Percentiles rank a stretch among this genome's conserved stretches.
Conservation (phyloP, 2,329 filamentous ascomycete genomes). For the Rhexocercosporidium sp. region DNA sequence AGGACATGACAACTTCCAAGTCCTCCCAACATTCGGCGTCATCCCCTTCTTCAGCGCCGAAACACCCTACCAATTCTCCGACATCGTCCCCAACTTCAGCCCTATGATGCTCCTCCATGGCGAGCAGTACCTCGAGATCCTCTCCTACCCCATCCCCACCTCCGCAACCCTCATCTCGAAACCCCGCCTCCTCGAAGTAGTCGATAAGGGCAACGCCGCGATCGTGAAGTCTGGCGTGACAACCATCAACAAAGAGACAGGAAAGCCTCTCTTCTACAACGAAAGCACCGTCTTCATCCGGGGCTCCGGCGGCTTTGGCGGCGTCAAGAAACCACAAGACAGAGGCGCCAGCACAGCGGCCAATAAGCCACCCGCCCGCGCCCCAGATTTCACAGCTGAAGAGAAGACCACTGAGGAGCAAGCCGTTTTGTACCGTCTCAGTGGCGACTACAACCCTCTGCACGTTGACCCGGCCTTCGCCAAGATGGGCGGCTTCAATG, state of each 20-base stretch:
- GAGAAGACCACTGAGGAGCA: conserved; percentile 88
- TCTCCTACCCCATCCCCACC: conserved; percentile 90
- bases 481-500: conserved; percentile 94
- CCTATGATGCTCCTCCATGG: conserved; percentile 99
- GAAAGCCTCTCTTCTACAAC: conserved; percentile 96
- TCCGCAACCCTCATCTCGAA: conserved; percentile 76
- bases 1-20: conserved; percentile 89
- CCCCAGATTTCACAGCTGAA: conserved; percentile 82
- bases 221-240: conserved; percentile 80
- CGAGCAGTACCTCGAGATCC: conserved; percentile 96
- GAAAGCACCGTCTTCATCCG: conserved; percentile 93
- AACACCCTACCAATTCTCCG: conserved; percentile 77
- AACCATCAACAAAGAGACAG: conserved; percentile 83
- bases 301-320: conserved; percentile 88
- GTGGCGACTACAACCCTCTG: conserved; percentile 93
- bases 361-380: conserved; percentile 78
- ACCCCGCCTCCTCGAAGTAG: conserved; percentile 86
- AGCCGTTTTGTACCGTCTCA: conserved; percentile 90
- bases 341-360: conserved; percentile 80
- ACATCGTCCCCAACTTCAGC: conserved; percentile 93
- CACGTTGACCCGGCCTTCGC: conserved; percentile 95
- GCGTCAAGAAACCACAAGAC: conserved; percentile 75
- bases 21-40: conserved; percentile 93
- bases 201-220: conserved; percentile 93
- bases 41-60: conserved; percentile 90